These are phyloP conservation scores for Halophytophthora polymorphica DNA, from an alignment of 352 stramenopile species.

Conservation along the genomic window DNA sequence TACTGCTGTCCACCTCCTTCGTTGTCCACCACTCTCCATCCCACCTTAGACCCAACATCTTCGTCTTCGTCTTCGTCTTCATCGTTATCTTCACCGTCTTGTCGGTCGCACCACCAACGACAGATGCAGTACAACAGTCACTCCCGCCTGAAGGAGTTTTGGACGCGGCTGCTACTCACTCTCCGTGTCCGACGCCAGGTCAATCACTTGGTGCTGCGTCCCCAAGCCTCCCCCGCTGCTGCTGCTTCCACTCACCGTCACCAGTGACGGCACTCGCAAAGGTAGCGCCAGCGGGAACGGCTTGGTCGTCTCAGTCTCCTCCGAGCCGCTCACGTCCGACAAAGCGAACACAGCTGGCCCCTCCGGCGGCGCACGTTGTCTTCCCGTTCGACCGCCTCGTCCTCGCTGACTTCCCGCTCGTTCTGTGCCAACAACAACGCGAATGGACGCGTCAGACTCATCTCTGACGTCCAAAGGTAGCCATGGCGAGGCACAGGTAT, in stretches of 20 bases:
- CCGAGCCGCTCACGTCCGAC: slow-evolving; percentile 34
- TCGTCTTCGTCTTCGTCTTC: too few species aligned
- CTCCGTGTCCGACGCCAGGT: slow-evolving; percentile 51
- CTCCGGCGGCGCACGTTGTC: slow-evolving; percentile 1
- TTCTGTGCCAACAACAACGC: slow-evolving; percentile 11
- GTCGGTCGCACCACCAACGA: too few species aligned
- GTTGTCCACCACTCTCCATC: neutral
- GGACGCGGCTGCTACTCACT: slow-evolving; percentile 21
- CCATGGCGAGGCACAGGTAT: neutral
- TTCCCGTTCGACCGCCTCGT: slow-evolving; percentile 12
- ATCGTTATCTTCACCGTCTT: too few species aligned
- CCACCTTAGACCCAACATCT: too few species aligned
- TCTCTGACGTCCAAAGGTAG: neutral
- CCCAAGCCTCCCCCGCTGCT: slow-evolving; percentile 10
- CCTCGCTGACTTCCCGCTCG: slow-evolving; percentile 15
- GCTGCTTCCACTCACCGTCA: slow-evolving; percentile 12
- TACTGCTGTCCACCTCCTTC: slow-evolving; percentile 2
- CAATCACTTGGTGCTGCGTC: slow-evolving; percentile 29
- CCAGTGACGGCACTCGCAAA: slow-evolving; percentile 13
- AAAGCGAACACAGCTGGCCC: slow-evolving; percentile 22
- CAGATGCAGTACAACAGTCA: neutral
- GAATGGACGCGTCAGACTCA: neutral
- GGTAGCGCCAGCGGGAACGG: slow-evolving; percentile 25
- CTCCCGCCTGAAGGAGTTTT: neutral
- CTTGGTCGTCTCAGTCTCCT: slow-evolving; percentile 23